Evolutionary conservation across 495 filamentous ascomycete genomes (phyloP).

Genomic region (Lasiosphaeria hispida): DNA sequence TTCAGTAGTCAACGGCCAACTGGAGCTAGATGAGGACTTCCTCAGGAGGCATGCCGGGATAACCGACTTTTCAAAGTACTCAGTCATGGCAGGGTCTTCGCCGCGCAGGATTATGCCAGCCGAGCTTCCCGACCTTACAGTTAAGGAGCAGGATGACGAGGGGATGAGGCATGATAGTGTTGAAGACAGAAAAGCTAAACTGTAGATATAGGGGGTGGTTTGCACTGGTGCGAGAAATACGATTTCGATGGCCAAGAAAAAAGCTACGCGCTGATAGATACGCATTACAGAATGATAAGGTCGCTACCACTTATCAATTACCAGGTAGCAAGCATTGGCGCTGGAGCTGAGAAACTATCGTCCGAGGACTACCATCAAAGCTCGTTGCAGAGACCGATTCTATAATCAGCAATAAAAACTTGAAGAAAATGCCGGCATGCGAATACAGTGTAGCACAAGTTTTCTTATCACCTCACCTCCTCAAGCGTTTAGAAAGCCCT

Average conservation of each 20-base stretch:
- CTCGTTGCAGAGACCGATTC: too few relatives aligned
- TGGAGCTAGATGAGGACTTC: conserved; percentile 82
- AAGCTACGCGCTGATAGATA: too few relatives aligned
- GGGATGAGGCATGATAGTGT: conserved; percentile 70
- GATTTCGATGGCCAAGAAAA: not conserved
- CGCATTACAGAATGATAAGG: too few relatives aligned
- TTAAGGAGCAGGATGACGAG: conserved; percentile 81
- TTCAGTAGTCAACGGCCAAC: conserved; percentile 62
- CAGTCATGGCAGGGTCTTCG: conserved; percentile 58
- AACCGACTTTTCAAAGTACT: conserved; percentile 72
- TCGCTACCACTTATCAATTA: too few relatives aligned
- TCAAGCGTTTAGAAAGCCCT: too few relatives aligned
- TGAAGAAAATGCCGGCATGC: too few relatives aligned
- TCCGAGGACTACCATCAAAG: too few relatives aligned
- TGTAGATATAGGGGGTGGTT: conserved; percentile 21
- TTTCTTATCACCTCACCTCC: too few relatives aligned
- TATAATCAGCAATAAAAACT: too few relatives aligned
- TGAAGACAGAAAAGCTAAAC: conserved; percentile 26
- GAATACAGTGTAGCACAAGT: too few relatives aligned
- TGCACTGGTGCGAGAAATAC: not conserved
- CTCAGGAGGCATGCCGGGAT: conserved; percentile 62
- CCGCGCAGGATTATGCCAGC: conserved; percentile 80
- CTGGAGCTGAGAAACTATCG: too few relatives aligned
- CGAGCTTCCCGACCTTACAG: conserved; percentile 65
- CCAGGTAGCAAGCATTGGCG: too few relatives aligned